phyloP scores from a whole-genome alignment of 2,329 filamentous ascomycete species.

The Ophiostoma pallidulum region DNA sequence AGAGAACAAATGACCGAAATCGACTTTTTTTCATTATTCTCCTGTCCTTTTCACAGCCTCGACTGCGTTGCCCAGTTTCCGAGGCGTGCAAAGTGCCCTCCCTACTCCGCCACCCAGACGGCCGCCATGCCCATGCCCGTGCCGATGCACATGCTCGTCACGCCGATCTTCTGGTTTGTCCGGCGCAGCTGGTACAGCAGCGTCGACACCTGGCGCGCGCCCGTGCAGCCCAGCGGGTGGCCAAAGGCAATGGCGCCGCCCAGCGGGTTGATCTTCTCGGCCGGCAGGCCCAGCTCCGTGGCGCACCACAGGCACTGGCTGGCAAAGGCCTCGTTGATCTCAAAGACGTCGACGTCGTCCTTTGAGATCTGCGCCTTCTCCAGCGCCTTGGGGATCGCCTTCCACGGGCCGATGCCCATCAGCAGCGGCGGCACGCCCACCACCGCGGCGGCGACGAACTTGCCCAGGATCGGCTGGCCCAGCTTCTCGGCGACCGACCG shows the following conservation, averaged over 20 bases:
- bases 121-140: constrained; percentile 98
- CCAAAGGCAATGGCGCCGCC: constrained; percentile 94
- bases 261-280: constrained; percentile 92
- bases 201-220: constrained; percentile 86
- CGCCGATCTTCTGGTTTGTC: constrained; percentile 73
- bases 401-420: constrained; percentile 94
- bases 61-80: no score
- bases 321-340: constrained; percentile 99
- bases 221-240: constrained; percentile 89
- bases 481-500: constrained; percentile 81
- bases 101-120: constrained; percentile 87
- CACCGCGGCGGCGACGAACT: constrained; percentile 77
- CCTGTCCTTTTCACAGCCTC: no score
- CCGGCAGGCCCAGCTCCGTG: constrained; percentile 72
- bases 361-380: constrained; percentile 76
- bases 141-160: constrained; percentile 93
- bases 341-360: constrained; percentile 91
- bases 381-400: constrained; percentile 87
- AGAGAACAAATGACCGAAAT: no score
- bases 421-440: constrained; percentile 86
- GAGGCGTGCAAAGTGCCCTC: no score
- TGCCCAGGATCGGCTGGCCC: constrained; percentile 82
- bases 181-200: constrained; percentile 82
- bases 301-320: constrained; percentile 90
- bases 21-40: no score